Evolutionary conservation across 2,329 filamentous ascomycete species (phyloP).

Genomic region (Fusarium sp.): DNA sequence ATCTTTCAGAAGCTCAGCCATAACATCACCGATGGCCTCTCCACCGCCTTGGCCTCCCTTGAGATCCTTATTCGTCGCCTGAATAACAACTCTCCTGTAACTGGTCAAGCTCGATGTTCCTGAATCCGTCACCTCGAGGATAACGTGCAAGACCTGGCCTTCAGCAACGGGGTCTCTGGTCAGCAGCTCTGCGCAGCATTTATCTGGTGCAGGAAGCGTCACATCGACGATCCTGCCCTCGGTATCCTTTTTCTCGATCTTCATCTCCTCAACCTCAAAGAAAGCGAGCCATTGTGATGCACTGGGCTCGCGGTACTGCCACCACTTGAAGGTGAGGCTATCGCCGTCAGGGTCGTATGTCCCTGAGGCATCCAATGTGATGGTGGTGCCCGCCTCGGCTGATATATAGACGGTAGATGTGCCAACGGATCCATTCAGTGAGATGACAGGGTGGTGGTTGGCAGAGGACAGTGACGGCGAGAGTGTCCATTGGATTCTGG

Average conservation of each 20-base stretch:
- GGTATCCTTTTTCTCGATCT: constrained; percentile 38
- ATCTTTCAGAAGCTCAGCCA: not conserved
- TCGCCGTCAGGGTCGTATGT: constrained; percentile 64
- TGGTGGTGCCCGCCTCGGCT: constrained; percentile 56
- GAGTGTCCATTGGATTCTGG: constrained; percentile 59
- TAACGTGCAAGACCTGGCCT: constrained; percentile 64
- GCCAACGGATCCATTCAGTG: constrained; percentile 58
- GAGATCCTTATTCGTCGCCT: constrained; percentile 51
- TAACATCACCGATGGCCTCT: constrained; percentile 33
- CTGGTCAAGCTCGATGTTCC: constrained; percentile 62
- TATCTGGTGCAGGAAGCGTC: constrained; percentile 57
- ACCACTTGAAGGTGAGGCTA: constrained; percentile 64
- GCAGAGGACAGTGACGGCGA: constrained; percentile 48
- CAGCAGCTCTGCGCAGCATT: constrained; percentile 54
- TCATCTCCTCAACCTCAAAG: constrained; percentile 54
- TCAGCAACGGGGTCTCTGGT: constrained; percentile 53
- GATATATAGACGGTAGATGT: constrained; percentile 56
- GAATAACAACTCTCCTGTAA: constrained; percentile 62
- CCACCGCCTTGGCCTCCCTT: constrained; percentile 38
- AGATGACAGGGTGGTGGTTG: constrained; percentile 64
- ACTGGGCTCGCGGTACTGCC: constrained; percentile 60
- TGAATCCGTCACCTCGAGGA: constrained; percentile 64
- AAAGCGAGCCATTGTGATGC: constrained; percentile 59
- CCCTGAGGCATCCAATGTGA: constrained; percentile 61
- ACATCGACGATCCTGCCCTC: constrained; percentile 53